These are phyloP conservation scores for Neopestalotiopsis clavispora DNA, from an alignment of 2,329 filamentous ascomycete genomes.

Conservation along the genomic window DNA sequence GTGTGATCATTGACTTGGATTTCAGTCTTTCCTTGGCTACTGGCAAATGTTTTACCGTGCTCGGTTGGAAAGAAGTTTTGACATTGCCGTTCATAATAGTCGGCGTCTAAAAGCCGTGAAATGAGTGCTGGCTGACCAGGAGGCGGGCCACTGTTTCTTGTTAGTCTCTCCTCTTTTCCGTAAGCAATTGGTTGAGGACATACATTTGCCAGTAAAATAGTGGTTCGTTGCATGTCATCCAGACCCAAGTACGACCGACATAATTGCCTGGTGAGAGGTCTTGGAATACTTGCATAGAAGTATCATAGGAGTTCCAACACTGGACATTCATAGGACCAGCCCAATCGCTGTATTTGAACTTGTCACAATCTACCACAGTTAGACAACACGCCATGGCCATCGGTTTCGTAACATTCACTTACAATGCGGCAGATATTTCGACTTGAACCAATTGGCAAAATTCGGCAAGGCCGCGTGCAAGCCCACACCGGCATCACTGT, in stretches of 20 bases:
- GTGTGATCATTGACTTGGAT: constrained; percentile 57
- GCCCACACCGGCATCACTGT: constrained; percentile 52
- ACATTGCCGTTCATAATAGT: constrained; percentile 63
- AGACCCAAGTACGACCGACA: constrained; percentile 59
- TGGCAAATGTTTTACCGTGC: constrained; percentile 54
- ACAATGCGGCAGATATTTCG: constrained; percentile 51
- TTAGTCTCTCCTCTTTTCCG: background rate
- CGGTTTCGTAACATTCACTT: constrained; percentile 29
- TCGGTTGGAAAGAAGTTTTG: constrained; percentile 57
- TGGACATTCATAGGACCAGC: constrained; percentile 42
- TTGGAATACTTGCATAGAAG: constrained; percentile 52
- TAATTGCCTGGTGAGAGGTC: constrained; percentile 52
- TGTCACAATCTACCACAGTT: constrained; percentile 38
- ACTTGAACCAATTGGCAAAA: constrained; percentile 59
- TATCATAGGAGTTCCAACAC: constrained; percentile 61
- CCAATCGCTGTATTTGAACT: constrained; percentile 52
- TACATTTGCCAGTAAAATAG: constrained; percentile 61
- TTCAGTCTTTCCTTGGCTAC: constrained; percentile 48
- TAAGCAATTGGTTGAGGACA: constrained; percentile 23
- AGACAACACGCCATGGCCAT: background rate
- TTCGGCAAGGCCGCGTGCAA: constrained; percentile 56
- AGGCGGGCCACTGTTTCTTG: constrained; percentile 49
- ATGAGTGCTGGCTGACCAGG: constrained; percentile 48
- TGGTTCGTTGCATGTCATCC: constrained; percentile 69
- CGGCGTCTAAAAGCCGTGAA: constrained; percentile 52